phyloP scores from a whole-genome alignment of 345 rosid species.

The Salix viminalis region DNA sequence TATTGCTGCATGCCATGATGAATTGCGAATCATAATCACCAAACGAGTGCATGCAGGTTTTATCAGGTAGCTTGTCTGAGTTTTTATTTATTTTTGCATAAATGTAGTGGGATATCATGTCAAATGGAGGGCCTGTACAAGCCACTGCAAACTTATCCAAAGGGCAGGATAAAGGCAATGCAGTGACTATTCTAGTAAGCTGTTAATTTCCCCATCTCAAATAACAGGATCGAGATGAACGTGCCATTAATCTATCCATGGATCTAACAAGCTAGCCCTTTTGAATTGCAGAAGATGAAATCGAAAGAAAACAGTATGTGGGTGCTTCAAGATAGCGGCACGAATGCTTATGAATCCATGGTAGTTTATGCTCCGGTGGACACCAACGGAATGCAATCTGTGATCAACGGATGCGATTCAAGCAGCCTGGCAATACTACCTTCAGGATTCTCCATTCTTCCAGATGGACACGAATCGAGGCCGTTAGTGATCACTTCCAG shows the following conservation, averaged over 20 bases:
- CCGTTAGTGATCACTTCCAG: constrained; percentile 78
- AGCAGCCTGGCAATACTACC: constrained; percentile 77
- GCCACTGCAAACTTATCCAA: constrained; percentile 74
- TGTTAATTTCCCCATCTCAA: neutral
- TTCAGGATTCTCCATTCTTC: constrained; percentile 91
- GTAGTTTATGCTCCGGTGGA: constrained; percentile 85
- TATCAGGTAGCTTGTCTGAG: constrained; percentile 3
- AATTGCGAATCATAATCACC: neutral
- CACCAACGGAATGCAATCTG: constrained; percentile 67
- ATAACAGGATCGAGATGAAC: neutral
- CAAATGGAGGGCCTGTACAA: constrained; percentile 61
- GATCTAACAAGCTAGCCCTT: neutral
- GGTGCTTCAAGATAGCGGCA: constrained; percentile 85
- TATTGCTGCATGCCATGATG: neutral
- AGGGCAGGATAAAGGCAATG: constrained; percentile 93
- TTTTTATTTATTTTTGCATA: neutral
- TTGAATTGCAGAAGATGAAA: constrained; percentile 56
- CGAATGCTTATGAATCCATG: constrained; percentile 77
- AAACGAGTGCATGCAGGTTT: neutral
- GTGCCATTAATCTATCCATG: neutral
- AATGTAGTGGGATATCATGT: constrained; percentile 83
- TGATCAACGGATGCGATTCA: constrained; percentile 85
- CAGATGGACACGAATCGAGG: constrained; percentile 80
- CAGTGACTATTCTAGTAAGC: constrained; percentile 72
- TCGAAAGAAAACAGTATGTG: constrained; percentile 65